Percentiles rank a stretch among this genome's conserved stretches.
These are phyloP conservation scores for Rhynchosporium graminicola DNA, from an alignment of 2,329 filamentous ascomycete genomes.

Conservation along the genomic window DNA sequence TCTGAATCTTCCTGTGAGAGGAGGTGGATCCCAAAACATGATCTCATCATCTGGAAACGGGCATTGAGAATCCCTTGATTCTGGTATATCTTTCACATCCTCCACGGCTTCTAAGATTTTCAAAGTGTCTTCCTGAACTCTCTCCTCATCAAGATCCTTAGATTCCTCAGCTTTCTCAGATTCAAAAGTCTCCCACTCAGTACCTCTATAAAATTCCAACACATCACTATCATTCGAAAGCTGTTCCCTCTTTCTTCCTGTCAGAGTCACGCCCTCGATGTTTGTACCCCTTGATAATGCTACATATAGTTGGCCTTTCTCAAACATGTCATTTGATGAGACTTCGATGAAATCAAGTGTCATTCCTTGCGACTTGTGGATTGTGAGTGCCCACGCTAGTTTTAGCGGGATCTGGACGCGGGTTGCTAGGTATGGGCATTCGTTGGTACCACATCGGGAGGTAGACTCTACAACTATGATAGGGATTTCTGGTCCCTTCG, in stretches of 20 bases:
- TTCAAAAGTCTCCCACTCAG: conserved; percentile 30
- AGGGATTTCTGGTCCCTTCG: conserved; percentile 18
- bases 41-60: not conserved
- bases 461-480: conserved; percentile 23
- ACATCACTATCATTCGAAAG: conserved; percentile 31
- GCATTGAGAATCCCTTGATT: not conserved
- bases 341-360: conserved; percentile 49
- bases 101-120: no score
- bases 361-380: conserved; percentile 96
- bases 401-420: conserved; percentile 69
- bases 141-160: no score
- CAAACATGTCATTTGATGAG: conserved; percentile 34
- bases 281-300: conserved; percentile 33
- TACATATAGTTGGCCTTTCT: conserved; percentile 36
- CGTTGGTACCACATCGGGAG: conserved; percentile 18
- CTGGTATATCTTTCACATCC: no score
- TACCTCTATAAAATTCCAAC: conserved; percentile 33
- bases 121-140: no score
- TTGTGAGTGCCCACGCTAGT: conserved; percentile 91
- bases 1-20: not conserved
- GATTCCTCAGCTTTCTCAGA: not conserved
- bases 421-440: conserved; percentile 28
- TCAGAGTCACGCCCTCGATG: conserved; percentile 35
- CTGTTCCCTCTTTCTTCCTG: conserved; percentile 26
- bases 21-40: conserved; percentile 1